phyloP scores from a whole-genome alignment of 2,329 filamentous ascomycete genomes.

The Monilinia laxa region DNA sequence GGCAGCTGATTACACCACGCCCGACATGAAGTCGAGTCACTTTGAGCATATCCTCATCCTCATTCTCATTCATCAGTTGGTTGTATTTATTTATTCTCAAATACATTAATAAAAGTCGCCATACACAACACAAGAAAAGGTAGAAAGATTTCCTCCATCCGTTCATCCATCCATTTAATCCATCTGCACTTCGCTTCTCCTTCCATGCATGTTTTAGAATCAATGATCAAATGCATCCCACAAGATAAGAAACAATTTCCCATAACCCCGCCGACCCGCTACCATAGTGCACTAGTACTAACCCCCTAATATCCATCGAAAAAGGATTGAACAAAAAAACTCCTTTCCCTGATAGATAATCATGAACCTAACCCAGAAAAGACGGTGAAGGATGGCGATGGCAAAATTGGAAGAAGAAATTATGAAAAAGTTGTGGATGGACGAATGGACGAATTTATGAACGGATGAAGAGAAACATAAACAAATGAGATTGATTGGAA shows the following conservation, averaged over 20 bases:
- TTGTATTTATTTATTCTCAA: conserved; percentile 14
- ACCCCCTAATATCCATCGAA: conserved; percentile 5
- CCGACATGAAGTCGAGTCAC: no score
- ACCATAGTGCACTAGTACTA: conserved; percentile 11
- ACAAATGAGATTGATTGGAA: conserved; percentile 14
- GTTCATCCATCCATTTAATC: conserved; percentile 4
- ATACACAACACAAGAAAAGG: conserved; percentile 14
- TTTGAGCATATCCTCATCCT: background rate
- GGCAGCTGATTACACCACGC: no score
- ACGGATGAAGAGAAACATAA: conserved; percentile 1
- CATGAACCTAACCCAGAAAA: conserved; percentile 11
- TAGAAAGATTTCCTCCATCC: conserved; percentile 6
- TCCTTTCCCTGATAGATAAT: conserved; percentile 16
- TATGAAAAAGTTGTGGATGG: conserved; percentile 6
- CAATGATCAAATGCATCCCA: conserved; percentile 9
- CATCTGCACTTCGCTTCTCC: conserved; percentile 7
- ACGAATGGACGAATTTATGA: conserved; percentile 14
- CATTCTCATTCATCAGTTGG: background rate
- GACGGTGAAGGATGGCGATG: background rate
- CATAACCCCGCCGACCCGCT: background rate
- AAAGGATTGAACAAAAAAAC: conserved; percentile 14
- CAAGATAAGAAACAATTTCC: conserved; percentile 15
- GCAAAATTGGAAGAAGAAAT: conserved; percentile 3
- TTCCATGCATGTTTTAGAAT: background rate
- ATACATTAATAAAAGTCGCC: conserved; percentile 11